Conservation (phyloP, 1,284 basidiomycete species). For the Ganoderma meredithae region DNA sequence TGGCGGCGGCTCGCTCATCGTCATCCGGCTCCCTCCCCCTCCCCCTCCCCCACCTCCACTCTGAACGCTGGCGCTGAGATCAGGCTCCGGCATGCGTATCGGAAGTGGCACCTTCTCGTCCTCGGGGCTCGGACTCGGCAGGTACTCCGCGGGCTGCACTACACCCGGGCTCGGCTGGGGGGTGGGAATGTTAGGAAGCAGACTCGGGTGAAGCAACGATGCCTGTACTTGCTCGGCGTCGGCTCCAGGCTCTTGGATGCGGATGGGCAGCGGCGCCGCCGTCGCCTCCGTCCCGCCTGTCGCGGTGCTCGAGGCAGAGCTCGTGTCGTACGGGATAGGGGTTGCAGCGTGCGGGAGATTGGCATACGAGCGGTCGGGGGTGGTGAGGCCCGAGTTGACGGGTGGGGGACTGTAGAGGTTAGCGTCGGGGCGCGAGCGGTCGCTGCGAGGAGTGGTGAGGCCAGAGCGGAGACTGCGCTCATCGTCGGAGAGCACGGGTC, state of each 20-base stretch:
- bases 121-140: conserved; percentile 19
- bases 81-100: conserved; percentile 24
- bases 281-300: conserved; percentile 29
- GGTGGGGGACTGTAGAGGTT: conserved; percentile 34
- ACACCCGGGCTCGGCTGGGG: conserved; percentile 34
- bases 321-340: conserved; percentile 34
- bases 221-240: conserved; percentile 34
- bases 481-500: conserved; percentile 27
- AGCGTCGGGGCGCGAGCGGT: conserved; percentile 34
- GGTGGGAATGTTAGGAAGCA: conserved; percentile 32
- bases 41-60: not conserved
- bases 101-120: conserved; percentile 10
- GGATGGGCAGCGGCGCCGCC: conserved; percentile 34
- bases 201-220: conserved; percentile 35
- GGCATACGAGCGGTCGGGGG: conserved; percentile 30
- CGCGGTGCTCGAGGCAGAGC: conserved; percentile 28
- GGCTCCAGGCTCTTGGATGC: conserved; percentile 20
- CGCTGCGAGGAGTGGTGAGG: conserved; percentile 30
- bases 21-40: conserved; percentile 12
- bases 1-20: conserved; percentile 35
- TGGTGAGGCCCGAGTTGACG: conserved; percentile 39
- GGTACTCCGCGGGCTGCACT: conserved; percentile 31
- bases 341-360: conserved; percentile 15
- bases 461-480: conserved; percentile 25
- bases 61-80: not conserved